Evolutionary conservation across 2,329 filamentous ascomycete species (phyloP).

Genomic region (Pleoardoris graminearum): DNA sequence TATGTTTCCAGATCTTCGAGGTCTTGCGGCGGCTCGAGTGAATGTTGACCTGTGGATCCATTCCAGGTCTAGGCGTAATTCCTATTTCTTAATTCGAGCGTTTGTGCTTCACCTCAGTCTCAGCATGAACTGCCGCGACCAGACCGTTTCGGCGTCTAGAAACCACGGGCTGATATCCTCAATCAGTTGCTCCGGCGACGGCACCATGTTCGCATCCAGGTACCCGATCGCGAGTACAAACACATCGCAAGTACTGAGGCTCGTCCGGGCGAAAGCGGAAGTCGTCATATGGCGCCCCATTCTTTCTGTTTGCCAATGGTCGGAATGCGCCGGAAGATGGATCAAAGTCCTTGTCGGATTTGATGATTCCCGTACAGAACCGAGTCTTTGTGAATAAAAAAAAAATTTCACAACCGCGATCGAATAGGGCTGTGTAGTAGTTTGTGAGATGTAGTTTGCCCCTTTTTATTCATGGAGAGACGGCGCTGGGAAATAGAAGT

Average conservation of each 20-base stretch:
- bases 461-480: conserved; percentile 6
- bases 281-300: conserved; percentile 37
- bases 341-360: background rate
- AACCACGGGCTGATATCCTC: conserved; percentile 39
- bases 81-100: too few species aligned
- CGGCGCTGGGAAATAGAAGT: background rate
- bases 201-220: conserved; percentile 21
- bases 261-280: conserved; percentile 36
- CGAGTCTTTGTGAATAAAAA: background rate
- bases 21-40: too few species aligned
- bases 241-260: conserved; percentile 39
- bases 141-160: conserved; percentile 38
- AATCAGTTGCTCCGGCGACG: conserved; percentile 36
- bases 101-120: conserved; percentile 65
- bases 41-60: too few species aligned
- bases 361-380: background rate
- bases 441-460: background rate
- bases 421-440: background rate
- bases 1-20: too few species aligned
- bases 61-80: too few species aligned
- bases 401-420: background rate
- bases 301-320: background rate
- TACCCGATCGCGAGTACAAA: conserved; percentile 37
- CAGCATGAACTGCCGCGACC: conserved; percentile 36
- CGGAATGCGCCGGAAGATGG: background rate